These are phyloP conservation scores for Closterium sp. DNA, from an alignment of 139 green algal species.

Conservation along the genomic window DNA sequence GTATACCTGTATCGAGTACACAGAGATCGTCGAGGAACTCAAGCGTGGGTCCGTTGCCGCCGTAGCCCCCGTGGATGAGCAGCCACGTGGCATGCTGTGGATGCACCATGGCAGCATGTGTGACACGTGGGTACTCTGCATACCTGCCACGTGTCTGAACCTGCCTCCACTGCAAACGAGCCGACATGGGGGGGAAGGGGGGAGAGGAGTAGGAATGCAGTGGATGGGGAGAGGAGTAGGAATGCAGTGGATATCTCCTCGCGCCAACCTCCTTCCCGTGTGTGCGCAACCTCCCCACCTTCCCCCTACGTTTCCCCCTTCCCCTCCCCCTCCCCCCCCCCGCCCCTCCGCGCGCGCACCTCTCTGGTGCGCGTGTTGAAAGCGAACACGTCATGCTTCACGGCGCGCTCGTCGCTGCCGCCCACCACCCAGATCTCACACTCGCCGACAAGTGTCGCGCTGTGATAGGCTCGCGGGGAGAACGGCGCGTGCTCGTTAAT, in stretches of 20 bases:
- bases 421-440: slow-evolving; percentile 38
- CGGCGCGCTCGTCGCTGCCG: slow-evolving; percentile 6
- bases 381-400: slow-evolving; percentile 32
- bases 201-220: background rate
- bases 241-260: no score
- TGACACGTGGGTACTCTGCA: background rate
- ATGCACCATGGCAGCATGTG: slow-evolving; percentile 23
- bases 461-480: slow-evolving; percentile 37
- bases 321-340: background rate
- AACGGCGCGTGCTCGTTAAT: slow-evolving; percentile 17
- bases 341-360: slow-evolving; percentile 8
- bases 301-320: background rate
- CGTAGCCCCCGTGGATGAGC: slow-evolving; percentile 29
- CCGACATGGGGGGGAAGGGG: background rate
- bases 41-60: background rate
- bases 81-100: slow-evolving; percentile 1
- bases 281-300: no score
- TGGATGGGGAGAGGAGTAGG: no score
- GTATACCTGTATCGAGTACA: background rate
- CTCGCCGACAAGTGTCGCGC: slow-evolving; percentile 33
- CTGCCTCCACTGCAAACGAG: background rate
- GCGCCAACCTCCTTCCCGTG: no score
- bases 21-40: background rate
- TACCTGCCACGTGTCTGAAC: background rate
- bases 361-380: slow-evolving; percentile 24